These are phyloP conservation scores for Trypanosoma boissoni DNA, from an alignment of 208 protist genomes.

Conservation along the genomic window DNA sequence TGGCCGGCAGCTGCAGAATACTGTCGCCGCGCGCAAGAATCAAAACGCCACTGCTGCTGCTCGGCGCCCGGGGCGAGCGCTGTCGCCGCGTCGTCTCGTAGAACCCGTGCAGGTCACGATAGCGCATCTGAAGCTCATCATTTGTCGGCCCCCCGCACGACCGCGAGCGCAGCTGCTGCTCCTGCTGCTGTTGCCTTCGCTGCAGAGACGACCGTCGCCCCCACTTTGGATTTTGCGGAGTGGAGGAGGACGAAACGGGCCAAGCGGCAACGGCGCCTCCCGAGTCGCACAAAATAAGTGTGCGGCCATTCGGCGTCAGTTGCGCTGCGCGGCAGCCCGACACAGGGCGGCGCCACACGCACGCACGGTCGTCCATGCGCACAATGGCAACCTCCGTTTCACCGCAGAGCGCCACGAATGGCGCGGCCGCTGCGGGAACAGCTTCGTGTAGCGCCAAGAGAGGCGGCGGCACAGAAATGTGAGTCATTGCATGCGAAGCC, in stretches of 20 bases:
- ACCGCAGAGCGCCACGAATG: slow-evolving; percentile 5
- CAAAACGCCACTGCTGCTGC: slow-evolving; percentile 13
- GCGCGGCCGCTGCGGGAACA: not conserved
- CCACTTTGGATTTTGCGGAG: too few relatives aligned
- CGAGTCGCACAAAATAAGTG: too few relatives aligned
- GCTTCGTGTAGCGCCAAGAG: slow-evolving; percentile 6
- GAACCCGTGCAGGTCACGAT: slow-evolving; percentile 59
- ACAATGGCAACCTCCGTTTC: too few relatives aligned
- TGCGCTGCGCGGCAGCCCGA: too few relatives aligned
- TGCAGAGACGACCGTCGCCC: too few relatives aligned
- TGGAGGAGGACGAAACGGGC: too few relatives aligned
- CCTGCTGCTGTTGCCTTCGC: slow-evolving; percentile 11
- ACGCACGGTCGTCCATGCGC: too few relatives aligned
- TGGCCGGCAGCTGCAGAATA: slow-evolving; percentile 11
- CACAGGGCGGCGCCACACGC: too few relatives aligned
- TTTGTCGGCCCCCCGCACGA: slow-evolving; percentile 54
- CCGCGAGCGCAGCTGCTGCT: slow-evolving; percentile 27
- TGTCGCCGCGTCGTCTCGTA: slow-evolving; percentile 36
- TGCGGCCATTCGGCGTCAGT: too few relatives aligned
- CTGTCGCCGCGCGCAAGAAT: slow-evolving; percentile 10
- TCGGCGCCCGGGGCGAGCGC: slow-evolving; percentile 25
- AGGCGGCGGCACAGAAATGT: too few relatives aligned
- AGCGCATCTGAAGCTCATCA: slow-evolving; percentile 54
- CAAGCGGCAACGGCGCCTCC: too few relatives aligned
- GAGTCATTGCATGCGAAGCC: too few relatives aligned